A percentile compares a stretch with the other conserved stretches of the same genome.
Conservation (phyloP, 176 grass and related monocot genomes). For the Puya raimondii region DNA sequence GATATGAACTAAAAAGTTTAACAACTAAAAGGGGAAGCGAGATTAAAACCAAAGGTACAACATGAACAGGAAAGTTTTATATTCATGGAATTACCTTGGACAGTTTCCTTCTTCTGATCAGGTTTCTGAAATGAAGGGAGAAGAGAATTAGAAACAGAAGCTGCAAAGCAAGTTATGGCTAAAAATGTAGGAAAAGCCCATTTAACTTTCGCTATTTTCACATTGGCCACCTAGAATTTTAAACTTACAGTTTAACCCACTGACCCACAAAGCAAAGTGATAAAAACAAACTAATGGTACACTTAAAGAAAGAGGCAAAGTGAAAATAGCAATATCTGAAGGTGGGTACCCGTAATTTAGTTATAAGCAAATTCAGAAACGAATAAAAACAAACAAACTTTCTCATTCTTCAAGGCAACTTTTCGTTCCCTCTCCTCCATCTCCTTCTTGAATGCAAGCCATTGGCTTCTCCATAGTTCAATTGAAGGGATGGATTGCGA, state of each 20-base stretch:
- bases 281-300: too few relatives aligned
- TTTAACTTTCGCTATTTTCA: too few relatives aligned
- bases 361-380: background rate
- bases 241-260: too few relatives aligned
- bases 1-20: slow-evolving; percentile 1
- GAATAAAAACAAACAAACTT: slow-evolving; percentile 35
- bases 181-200: too few relatives aligned
- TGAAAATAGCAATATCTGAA: too few relatives aligned
- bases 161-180: background rate
- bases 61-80: background rate
- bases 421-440: slow-evolving; percentile 48
- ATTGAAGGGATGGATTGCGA: slow-evolving; percentile 67
- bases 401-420: slow-evolving; percentile 47
- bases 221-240: too few relatives aligned
- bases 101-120: slow-evolving; percentile 46
- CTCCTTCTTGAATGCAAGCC: slow-evolving; percentile 55
- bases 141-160: background rate
- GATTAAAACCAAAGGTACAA: background rate
- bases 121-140: slow-evolving; percentile 35
- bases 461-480: slow-evolving; percentile 70
- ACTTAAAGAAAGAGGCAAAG: too few relatives aligned
- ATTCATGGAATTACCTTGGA: slow-evolving; percentile 26
- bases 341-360: background rate
- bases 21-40: background rate
- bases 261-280: too few relatives aligned